A percentile compares a stretch with the other conserved stretches of the same genome.
Conservation (phyloP, 176 grass and related monocot species). For the Aegilops sharonensis region DNA sequence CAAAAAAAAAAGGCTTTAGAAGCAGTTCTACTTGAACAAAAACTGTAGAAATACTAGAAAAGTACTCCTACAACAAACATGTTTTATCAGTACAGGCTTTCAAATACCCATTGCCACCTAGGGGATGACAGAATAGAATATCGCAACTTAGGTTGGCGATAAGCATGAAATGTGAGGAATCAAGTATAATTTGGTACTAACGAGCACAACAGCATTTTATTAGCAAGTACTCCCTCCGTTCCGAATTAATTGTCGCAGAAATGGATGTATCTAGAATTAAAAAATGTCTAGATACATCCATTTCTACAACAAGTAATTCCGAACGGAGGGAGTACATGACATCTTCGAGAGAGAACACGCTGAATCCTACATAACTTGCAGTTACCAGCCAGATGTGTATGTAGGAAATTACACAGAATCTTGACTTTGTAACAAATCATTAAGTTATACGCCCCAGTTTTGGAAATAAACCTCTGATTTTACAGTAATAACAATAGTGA, state of each 20-base stretch:
- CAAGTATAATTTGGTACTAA: background rate
- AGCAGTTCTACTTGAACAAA: background rate
- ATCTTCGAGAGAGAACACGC: background rate
- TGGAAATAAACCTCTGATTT: background rate
- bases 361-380: background rate
- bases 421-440: background rate
- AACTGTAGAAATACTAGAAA: background rate
- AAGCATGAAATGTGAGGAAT: background rate
- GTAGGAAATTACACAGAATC: background rate
- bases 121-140: background rate
- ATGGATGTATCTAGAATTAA: too few species aligned
- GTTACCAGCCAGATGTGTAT: background rate
- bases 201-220: background rate
- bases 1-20: constrained; percentile 23
- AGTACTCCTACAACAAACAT: background rate
- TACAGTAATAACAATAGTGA: background rate
- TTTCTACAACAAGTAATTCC: too few species aligned
- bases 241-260: too few species aligned
- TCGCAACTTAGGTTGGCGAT: background rate
- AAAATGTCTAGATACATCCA: too few species aligned
- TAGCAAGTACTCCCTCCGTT: background rate
- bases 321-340: background rate
- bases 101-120: background rate
- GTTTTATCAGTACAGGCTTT: background rate
- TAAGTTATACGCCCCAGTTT: background rate